Evolutionary conservation across 805 yeast species (phyloP).

Genomic region (Candida ficus): DNA sequence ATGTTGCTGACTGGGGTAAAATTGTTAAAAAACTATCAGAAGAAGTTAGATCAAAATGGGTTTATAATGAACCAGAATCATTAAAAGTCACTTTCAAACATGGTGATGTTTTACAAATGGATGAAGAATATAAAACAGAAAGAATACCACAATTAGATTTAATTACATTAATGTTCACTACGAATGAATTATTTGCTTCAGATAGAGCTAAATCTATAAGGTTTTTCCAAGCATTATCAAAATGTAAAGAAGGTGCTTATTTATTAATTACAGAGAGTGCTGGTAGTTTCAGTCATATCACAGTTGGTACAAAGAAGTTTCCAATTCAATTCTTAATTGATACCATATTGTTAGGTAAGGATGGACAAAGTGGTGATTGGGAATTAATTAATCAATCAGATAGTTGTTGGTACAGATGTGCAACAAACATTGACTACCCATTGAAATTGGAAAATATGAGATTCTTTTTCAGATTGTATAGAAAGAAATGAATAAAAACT

Average conservation of each 20-base stretch:
- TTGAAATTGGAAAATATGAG: constrained; percentile 84
- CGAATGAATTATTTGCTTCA: constrained; percentile 78
- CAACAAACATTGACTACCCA: constrained; percentile 47
- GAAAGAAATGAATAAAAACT: constrained; percentile 35
- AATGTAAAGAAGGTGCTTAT: constrained; percentile 52
- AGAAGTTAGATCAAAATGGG: constrained; percentile 49
- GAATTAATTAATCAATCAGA: constrained; percentile 59
- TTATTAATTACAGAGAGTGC: constrained; percentile 81
- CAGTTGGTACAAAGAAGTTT: constrained; percentile 69
- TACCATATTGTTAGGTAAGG: constrained; percentile 56
- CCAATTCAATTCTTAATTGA: constrained; percentile 81
- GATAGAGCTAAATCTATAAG: constrained; percentile 56
- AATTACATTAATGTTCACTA: constrained; percentile 75
- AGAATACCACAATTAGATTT: constrained; percentile 35
- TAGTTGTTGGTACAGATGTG: constrained; percentile 75
- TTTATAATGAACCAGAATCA: constrained; percentile 32
- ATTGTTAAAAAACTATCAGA: constrained; percentile 42
- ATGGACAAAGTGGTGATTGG: constrained; percentile 52
- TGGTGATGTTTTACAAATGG: constrained; percentile 33
- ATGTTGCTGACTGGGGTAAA: constrained; percentile 72
- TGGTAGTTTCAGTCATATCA: constrained; percentile 80
- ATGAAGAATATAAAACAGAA: constrained; percentile 18
- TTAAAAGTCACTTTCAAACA: constrained; percentile 30
- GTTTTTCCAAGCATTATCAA: constrained; percentile 49
- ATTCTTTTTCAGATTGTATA: constrained; percentile 72